phyloP scores from a whole-genome alignment of 371 early-diverging fungal species.

The Saksenaea oblongispora region DNA sequence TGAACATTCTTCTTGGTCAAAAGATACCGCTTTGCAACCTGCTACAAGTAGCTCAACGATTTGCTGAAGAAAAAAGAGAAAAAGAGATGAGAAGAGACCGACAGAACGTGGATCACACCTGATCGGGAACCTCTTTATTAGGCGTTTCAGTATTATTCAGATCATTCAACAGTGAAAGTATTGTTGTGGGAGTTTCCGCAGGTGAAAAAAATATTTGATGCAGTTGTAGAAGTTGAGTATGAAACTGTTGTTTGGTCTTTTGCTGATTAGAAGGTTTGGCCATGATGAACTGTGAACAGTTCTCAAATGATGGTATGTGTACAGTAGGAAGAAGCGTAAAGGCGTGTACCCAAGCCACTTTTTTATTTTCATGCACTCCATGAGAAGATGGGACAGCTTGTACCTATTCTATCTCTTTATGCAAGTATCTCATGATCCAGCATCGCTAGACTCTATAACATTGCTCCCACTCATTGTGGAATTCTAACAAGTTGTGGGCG shows the following conservation, averaged over 20 bases:
- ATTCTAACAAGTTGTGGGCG: no score
- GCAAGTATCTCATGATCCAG: no score
- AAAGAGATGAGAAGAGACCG: not conserved
- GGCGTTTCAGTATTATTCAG: conserved; percentile 10
- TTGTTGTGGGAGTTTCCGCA: not conserved
- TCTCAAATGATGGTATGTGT: no score
- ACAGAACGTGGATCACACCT: conserved; percentile 1
- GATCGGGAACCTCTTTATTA: conserved; percentile 19
- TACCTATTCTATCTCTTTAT: not conserved
- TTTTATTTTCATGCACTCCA: not conserved
- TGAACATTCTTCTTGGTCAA: conserved; percentile 27
- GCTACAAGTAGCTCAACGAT: conserved; percentile 42
- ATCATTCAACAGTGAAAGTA: conserved; percentile 4
- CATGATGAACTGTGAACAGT: not conserved
- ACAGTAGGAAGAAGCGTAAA: no score
- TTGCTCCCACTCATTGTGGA: no score
- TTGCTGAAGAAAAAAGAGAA: conserved; percentile 27
- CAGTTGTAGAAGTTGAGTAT: not conserved
- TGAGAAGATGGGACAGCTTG: not conserved
- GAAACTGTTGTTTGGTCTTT: not conserved
- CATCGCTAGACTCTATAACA: no score
- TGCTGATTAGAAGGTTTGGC: not conserved
- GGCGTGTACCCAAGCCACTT: not conserved
- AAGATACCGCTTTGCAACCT: conserved; percentile 38
- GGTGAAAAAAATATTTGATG: not conserved